Evolutionary conservation across 164 flowering plant species (phyloP).

Genomic region (Kalanchoe fedtschenkoi): DNA sequence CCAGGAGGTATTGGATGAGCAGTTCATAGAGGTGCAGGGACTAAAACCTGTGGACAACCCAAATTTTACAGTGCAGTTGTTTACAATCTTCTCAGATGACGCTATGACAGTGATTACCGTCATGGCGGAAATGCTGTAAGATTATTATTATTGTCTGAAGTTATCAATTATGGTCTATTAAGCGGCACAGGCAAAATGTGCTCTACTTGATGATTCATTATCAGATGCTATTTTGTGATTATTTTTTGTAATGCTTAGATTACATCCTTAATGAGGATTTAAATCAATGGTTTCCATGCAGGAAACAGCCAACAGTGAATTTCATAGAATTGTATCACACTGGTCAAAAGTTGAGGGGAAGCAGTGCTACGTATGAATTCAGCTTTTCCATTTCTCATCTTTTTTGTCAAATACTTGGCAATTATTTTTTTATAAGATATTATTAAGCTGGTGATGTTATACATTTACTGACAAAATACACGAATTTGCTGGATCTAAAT

Average conservation of each 20-base stretch:
- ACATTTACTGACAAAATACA: too few relatives aligned
- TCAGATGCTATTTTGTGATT: too few relatives aligned
- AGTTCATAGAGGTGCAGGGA: background rate
- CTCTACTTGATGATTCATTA: too few relatives aligned
- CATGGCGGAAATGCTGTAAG: constrained; percentile 1
- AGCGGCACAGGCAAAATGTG: too few relatives aligned
- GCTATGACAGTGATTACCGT: background rate
- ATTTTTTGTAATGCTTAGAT: too few relatives aligned
- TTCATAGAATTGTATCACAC: background rate
- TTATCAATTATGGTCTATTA: too few relatives aligned
- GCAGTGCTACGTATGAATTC: background rate
- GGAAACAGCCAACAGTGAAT: background rate
- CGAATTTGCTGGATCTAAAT: too few relatives aligned
- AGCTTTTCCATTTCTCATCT: background rate
- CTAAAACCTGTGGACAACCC: background rate
- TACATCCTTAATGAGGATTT: too few relatives aligned
- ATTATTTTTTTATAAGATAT: background rate
- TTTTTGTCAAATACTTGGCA: background rate
- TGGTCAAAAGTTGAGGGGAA: background rate
- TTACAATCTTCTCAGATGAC: background rate
- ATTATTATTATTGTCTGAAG: too few relatives aligned
- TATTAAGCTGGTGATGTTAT: too few relatives aligned
- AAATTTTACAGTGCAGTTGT: background rate
- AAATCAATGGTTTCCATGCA: too few relatives aligned
- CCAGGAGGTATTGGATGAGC: constrained; percentile 4